Percentiles rank a stretch among this genome's conserved stretches.
Evolutionary conservation across 345 rosid genomes (phyloP).

Genomic region (Populus tremula): DNA sequence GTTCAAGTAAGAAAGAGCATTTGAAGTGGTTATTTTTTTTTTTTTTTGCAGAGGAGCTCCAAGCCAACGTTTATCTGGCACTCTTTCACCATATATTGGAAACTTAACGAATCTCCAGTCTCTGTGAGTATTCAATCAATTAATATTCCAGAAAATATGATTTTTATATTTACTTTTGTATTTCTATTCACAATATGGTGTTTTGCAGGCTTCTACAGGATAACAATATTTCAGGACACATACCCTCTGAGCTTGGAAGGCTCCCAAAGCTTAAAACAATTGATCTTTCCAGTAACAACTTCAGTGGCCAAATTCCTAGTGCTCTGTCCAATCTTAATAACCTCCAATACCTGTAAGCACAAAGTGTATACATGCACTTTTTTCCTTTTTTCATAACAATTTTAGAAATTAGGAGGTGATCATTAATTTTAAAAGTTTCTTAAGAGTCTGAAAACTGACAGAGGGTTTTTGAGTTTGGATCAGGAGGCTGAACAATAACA

Average conservation of each 20-base stretch:
- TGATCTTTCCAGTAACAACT: slow-evolving; percentile 77
- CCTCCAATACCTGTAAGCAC: slow-evolving; percentile 75
- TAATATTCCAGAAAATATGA: background rate
- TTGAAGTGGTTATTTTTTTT: slow-evolving; percentile 12
- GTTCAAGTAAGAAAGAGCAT: background rate
- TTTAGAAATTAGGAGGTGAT: background rate
- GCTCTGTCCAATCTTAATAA: slow-evolving; percentile 47
- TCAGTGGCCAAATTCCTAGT: slow-evolving; percentile 64
- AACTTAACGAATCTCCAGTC: slow-evolving; percentile 78
- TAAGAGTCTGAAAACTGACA: background rate
- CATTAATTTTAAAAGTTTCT: background rate
- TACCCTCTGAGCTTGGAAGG: slow-evolving; percentile 74
- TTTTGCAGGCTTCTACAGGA: slow-evolving; percentile 68
- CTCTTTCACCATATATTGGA: slow-evolving; percentile 62
- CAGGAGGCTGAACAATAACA: slow-evolving; percentile 84
- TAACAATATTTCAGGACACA: slow-evolving; percentile 69
- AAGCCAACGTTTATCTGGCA: slow-evolving; percentile 74
- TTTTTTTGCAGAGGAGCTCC: slow-evolving; percentile 67
- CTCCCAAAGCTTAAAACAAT: slow-evolving; percentile 67
- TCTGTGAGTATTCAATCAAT: slow-evolving; percentile 51
- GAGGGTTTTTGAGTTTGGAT: slow-evolving; percentile 18
- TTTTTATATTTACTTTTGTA: background rate
- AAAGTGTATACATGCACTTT: background rate
- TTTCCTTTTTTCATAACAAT: background rate
- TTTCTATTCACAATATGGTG: background rate